Percentiles rank a stretch among this genome's conserved stretches.
Evolutionary conservation across 345 rosid species (phyloP).

Genomic region (Boechera stricta): DNA sequence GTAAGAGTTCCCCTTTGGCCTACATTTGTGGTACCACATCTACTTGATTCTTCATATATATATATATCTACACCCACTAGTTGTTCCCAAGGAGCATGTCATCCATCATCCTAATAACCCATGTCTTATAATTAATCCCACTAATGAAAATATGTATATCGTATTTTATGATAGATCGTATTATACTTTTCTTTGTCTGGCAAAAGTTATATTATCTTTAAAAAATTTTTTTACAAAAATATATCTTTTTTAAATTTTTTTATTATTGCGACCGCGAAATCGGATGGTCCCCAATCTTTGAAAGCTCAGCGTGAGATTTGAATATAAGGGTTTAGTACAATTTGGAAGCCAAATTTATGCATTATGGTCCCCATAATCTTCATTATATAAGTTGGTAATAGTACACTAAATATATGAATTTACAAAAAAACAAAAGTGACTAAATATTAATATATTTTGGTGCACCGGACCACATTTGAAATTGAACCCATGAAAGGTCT

Average conservation of each 20-base stretch:
- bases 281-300: constrained; percentile 46
- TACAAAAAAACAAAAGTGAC: constrained; percentile 15
- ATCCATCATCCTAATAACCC: constrained; percentile 34
- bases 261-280: constrained; percentile 18
- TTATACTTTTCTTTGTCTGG: constrained; percentile 16
- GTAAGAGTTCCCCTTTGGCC: constrained; percentile 50
- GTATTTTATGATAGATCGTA: constrained; percentile 8
- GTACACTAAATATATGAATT: constrained; percentile 36
- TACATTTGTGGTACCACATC: constrained; percentile 51
- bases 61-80: constrained; percentile 16
- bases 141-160: constrained; percentile 11
- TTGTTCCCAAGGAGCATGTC: constrained; percentile 36
- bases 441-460: background rate
- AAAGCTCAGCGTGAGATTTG: constrained; percentile 46
- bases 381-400: constrained; percentile 38
- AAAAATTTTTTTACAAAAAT: background rate
- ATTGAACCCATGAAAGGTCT: constrained; percentile 44
- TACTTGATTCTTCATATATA: constrained; percentile 35
- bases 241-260: background rate
- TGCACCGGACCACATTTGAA: constrained; percentile 38
- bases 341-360: constrained; percentile 43
- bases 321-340: constrained; percentile 48
- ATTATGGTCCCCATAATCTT: constrained; percentile 44
- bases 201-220: constrained; percentile 10
- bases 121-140: constrained; percentile 29